Evolutionary conservation across 2,329 filamentous ascomycete species (phyloP).

Genomic region (Phialemoniopsis sp.): DNA sequence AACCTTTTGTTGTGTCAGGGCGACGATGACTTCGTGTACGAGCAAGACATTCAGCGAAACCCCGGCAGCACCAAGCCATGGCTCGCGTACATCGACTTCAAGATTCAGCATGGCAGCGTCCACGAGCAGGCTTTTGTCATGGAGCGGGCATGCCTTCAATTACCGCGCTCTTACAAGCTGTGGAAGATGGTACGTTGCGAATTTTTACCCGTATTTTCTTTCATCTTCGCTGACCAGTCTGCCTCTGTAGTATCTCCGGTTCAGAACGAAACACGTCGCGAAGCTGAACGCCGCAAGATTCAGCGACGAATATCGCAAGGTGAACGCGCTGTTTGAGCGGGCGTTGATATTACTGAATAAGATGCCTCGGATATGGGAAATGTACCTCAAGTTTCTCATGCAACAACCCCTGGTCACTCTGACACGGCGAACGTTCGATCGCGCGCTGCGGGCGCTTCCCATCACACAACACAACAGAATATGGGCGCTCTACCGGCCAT

Average conservation of each 20-base stretch:
- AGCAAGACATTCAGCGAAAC: constrained; percentile 89
- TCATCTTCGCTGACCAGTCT: constrained; percentile 8
- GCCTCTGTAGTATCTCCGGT: constrained; percentile 67
- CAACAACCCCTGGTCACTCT: constrained; percentile 88
- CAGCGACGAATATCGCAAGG: constrained; percentile 80
- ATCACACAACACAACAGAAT: constrained; percentile 94
- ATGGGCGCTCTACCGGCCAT: constrained; percentile 87
- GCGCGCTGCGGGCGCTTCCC: constrained; percentile 84
- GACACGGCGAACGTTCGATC: constrained; percentile 85
- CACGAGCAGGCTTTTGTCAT: constrained; percentile 84
- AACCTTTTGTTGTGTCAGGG: constrained; percentile 22
- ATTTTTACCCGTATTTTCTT: background rate
- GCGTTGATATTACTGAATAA: constrained; percentile 94
- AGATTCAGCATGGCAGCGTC: constrained; percentile 77
- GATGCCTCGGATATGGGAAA: constrained; percentile 98
- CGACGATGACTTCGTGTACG: constrained; percentile 90
- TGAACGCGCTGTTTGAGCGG: constrained; percentile 91
- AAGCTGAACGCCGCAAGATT: constrained; percentile 80
- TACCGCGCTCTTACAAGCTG: constrained; percentile 94
- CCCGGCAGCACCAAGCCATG: constrained; percentile 85
- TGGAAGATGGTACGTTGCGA: constrained; percentile 76
- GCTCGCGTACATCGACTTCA: constrained; percentile 91
- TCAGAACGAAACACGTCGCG: constrained; percentile 76
- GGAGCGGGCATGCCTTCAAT: constrained; percentile 83
- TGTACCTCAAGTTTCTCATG: constrained; percentile 89